These are phyloP conservation scores for Leccinum arenicola DNA, from an alignment of 768 basidiomycete genomes.

Conservation along the genomic window DNA sequence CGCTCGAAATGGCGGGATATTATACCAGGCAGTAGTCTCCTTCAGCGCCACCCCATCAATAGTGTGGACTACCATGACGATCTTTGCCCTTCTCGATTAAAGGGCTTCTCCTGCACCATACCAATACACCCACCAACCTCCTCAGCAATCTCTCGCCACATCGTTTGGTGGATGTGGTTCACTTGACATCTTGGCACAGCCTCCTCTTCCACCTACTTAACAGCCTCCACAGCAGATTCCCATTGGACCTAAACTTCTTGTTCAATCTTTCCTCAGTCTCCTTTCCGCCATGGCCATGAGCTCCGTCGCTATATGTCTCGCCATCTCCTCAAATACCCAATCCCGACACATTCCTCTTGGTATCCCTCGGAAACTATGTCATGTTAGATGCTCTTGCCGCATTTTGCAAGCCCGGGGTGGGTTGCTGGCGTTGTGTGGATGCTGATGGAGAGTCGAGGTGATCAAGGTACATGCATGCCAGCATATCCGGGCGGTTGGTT, in stretches of 20 bases:
- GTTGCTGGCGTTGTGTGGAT: conserved; percentile 74
- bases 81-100: no score
- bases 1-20: no score
- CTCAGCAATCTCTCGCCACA: conserved; percentile 35
- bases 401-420: conserved; percentile 81
- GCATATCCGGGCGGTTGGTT: conserved; percentile 29
- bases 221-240: conserved; percentile 42
- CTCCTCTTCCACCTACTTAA: conserved; percentile 31
- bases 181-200: conserved; percentile 29
- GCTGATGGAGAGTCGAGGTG: conserved; percentile 72
- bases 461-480: conserved; percentile 69
- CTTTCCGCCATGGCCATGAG: conserved; percentile 69
- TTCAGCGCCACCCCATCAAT: no score
- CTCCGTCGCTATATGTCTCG: conserved; percentile 75
- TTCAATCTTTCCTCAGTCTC: conserved; percentile 77
- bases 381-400: conserved; percentile 78
- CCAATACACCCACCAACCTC: conserved; percentile 30
- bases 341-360: conserved; percentile 74
- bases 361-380: conserved; percentile 77
- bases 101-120: no score
- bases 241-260: conserved; percentile 62
- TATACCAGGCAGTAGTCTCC: no score
- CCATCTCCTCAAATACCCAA: conserved; percentile 73
- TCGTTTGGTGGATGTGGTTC: conserved; percentile 30
- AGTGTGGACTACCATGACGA: no score